phyloP scores from a whole-genome alignment of 2,329 filamentous ascomycete species.

The Ascochyta viciae-villosae region DNA sequence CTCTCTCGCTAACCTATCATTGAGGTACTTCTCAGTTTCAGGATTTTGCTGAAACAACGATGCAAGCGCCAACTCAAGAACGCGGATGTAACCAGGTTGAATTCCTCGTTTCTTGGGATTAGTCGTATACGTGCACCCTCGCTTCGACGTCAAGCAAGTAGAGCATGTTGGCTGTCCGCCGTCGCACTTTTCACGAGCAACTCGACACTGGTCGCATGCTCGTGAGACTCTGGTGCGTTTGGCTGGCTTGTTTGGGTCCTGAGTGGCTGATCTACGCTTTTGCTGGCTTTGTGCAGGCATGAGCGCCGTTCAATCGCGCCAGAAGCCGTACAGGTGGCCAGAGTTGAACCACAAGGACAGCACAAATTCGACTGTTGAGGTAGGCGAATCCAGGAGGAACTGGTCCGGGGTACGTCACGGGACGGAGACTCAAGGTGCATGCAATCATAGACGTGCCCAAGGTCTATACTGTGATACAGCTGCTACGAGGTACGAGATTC shows the following conservation, averaged over 20 bases:
- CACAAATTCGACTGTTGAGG: background rate
- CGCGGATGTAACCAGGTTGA: conserved; percentile 80
- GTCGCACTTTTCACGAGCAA: conserved; percentile 75
- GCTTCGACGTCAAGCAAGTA: conserved; percentile 68
- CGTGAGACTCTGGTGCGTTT: conserved; percentile 70
- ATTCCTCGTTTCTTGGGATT: conserved; percentile 79
- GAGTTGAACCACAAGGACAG: background rate
- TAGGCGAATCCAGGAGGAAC: background rate
- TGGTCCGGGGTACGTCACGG: conserved; percentile 1
- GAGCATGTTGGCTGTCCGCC: conserved; percentile 71
- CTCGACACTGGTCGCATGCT: conserved; percentile 73
- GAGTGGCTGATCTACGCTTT: conserved; percentile 33
- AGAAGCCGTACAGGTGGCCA: background rate
- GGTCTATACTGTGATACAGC: conserved; percentile 3
- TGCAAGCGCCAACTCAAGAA: conserved; percentile 72
- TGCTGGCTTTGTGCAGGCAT: conserved; percentile 38
- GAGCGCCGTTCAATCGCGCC: conserved; percentile 12
- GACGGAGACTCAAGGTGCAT: conserved; percentile 1
- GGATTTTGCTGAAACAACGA: conserved; percentile 70
- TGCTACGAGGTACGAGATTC: conserved; percentile 1
- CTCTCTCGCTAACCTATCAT: conserved; percentile 59
- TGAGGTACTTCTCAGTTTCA: conserved; percentile 65
- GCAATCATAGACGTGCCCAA: conserved; percentile 3
- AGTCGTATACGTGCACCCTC: conserved; percentile 74
- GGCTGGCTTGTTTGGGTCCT: conserved; percentile 31